Evolutionary conservation across 75 land plant species (phyloP).

Genomic region (Sequoiadendron giganteum): DNA sequence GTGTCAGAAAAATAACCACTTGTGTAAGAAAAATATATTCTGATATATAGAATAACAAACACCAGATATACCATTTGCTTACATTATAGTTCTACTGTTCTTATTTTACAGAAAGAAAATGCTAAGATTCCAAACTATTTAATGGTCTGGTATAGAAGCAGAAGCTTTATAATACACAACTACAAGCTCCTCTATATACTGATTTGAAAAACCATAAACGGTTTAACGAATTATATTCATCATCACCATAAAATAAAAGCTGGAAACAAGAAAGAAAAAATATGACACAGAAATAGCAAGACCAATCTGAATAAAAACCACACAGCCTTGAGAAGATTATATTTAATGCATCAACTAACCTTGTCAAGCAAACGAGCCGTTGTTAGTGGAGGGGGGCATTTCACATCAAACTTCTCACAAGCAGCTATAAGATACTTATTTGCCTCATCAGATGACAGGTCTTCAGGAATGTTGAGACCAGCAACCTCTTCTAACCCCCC

Average conservation of each 20-base stretch:
- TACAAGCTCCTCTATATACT: background rate
- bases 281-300: background rate
- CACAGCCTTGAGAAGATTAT: background rate
- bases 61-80: no score
- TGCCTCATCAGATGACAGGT: conserved; percentile 68
- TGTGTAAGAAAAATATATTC: no score
- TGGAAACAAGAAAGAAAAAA: background rate
- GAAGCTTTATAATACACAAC: background rate
- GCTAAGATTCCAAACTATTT: no score
- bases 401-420: conserved; percentile 70
- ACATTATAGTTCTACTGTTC: no score
- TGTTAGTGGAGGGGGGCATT: conserved; percentile 94
- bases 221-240: background rate
- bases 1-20: no score
- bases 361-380: conserved; percentile 87
- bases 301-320: background rate
- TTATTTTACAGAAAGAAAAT: no score
- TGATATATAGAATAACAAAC: no score
- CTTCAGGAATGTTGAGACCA: conserved; percentile 65
- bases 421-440: conserved; percentile 69
- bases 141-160: background rate
- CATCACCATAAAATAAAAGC: background rate
- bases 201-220: background rate
- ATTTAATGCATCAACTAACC: conserved; percentile 27
- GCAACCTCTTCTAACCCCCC: conserved; percentile 71